Percentiles rank a stretch among this genome's conserved stretches.
Evolutionary conservation across 768 basidiomycete genomes (phyloP).

Genomic region (Termitomyces sp.): DNA sequence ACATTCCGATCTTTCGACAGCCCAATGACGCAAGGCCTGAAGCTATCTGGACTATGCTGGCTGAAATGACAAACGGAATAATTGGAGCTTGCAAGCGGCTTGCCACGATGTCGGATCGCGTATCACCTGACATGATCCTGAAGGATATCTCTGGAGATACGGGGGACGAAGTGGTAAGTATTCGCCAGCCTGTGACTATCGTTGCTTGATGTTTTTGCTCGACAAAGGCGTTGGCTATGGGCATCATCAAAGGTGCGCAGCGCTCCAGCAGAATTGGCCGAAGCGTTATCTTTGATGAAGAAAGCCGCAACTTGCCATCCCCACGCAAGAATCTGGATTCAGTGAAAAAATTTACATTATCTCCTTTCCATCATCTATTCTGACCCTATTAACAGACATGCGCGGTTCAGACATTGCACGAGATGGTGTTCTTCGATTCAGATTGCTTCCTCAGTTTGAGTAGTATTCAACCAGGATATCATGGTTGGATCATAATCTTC

Average conservation of each 20-base stretch:
- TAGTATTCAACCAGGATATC: conserved; percentile 6
- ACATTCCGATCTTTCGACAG: not conserved
- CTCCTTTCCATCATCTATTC: not conserved
- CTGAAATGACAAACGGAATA: not conserved
- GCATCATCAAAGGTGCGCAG: conserved; percentile 3
- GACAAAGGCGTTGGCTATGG: not conserved
- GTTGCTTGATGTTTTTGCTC: not conserved
- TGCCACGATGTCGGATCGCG: not conserved
- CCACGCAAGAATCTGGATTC: not conserved
- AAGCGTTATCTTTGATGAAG: not conserved
- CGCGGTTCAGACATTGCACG: not conserved
- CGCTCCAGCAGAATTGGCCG: not conserved
- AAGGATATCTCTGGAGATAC: not conserved
- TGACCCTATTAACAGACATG: not conserved
- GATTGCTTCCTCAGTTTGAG: conserved; percentile 11
- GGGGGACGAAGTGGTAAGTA: not conserved
- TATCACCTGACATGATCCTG: not conserved
- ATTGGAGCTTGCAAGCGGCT: not conserved
- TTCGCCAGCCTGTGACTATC: not conserved
- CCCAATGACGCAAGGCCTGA: conserved; percentile 1
- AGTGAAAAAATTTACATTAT: not conserved
- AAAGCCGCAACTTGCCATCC: not conserved
- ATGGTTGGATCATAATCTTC: conserved; percentile 12
- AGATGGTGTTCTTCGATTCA: conserved; percentile 8
- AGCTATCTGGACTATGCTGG: not conserved